Evolutionary conservation across 176 grass and related monocot species (phyloP).

Genomic region (Hordeum vulgare): DNA sequence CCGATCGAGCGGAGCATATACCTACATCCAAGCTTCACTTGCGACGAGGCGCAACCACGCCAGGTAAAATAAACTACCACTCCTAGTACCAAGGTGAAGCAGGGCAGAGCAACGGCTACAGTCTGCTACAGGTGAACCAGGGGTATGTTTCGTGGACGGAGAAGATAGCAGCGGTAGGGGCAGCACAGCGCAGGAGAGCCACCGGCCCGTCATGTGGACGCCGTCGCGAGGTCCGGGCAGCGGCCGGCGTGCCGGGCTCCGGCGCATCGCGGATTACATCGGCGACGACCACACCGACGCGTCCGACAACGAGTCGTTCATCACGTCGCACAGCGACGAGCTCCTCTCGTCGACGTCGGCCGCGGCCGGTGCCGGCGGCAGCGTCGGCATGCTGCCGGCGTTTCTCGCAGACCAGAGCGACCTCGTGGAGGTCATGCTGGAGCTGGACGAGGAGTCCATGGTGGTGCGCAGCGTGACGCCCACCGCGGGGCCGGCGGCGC

Average conservation of each 20-base stretch:
- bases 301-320: conserved; percentile 70
- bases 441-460: conserved; percentile 76
- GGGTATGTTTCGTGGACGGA: background rate
- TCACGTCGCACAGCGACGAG: conserved; percentile 35
- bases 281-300: conserved; percentile 43
- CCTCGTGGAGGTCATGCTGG: conserved; percentile 78
- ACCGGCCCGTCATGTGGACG: conserved; percentile 39
- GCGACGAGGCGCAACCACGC: background rate
- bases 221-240: conserved; percentile 40
- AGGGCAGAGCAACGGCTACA: background rate
- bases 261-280: conserved; percentile 67
- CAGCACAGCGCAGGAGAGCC: background rate
- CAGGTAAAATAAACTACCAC: background rate
- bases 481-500: conserved; percentile 12
- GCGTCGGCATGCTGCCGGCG: conserved; percentile 39
- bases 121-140: background rate
- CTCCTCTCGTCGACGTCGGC: background rate
- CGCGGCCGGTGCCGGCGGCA: background rate
- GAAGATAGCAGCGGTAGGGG: background rate
- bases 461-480: conserved; percentile 71
- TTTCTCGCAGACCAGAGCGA: conserved; percentile 61
- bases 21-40: background rate
- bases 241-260: conserved; percentile 34
- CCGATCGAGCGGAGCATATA: background rate
- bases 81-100: background rate